phyloP scores from a whole-genome alignment of 1,284 basidiomycete species.

The Ustilago bromivora region DNA sequence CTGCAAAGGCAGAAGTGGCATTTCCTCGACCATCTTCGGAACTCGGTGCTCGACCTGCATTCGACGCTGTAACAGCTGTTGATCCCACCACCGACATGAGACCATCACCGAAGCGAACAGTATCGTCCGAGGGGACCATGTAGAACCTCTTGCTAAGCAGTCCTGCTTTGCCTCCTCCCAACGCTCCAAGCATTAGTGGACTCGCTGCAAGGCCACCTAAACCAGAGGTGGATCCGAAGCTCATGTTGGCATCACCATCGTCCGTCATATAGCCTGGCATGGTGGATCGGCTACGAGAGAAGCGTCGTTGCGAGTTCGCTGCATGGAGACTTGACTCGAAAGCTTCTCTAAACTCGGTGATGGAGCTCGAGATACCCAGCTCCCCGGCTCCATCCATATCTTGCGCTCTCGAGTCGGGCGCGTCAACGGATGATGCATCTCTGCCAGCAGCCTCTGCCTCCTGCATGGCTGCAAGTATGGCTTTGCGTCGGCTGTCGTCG shows the following conservation, averaged over 20 bases:
- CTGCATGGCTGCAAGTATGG: constrained; percentile 4
- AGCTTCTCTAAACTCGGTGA: constrained; percentile 47
- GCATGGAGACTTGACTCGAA: constrained; percentile 23
- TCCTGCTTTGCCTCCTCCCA: constrained; percentile 31
- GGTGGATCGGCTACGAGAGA: constrained; percentile 29
- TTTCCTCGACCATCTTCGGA: constrained; percentile 19
- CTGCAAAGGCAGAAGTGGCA: constrained; percentile 8
- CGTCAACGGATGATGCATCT: constrained; percentile 19
- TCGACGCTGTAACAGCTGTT: constrained; percentile 4
- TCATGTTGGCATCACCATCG: constrained; percentile 15
- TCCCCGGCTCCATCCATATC: constrained; percentile 40
- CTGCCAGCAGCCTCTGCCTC: constrained; percentile 22
- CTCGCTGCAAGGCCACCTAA: constrained; percentile 49
- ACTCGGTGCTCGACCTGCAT: constrained; percentile 7
- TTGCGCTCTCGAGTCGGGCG: constrained; percentile 1
- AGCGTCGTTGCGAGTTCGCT: constrained; percentile 19
- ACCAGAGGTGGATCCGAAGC: constrained; percentile 13
- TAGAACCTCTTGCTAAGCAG: constrained; percentile 73
- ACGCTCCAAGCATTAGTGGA: constrained; percentile 40
- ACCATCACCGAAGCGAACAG: constrained; percentile 82
- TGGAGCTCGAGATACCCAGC: constrained; percentile 53
- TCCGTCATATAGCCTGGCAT: constrained; percentile 17
- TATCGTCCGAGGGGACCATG: constrained; percentile 81
- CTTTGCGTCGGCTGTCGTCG: neutral
- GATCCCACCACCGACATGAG: constrained; percentile 70